Base-by-base conservation (phyloP, 208 protist genomes). In the Leishmania major region DNA sequence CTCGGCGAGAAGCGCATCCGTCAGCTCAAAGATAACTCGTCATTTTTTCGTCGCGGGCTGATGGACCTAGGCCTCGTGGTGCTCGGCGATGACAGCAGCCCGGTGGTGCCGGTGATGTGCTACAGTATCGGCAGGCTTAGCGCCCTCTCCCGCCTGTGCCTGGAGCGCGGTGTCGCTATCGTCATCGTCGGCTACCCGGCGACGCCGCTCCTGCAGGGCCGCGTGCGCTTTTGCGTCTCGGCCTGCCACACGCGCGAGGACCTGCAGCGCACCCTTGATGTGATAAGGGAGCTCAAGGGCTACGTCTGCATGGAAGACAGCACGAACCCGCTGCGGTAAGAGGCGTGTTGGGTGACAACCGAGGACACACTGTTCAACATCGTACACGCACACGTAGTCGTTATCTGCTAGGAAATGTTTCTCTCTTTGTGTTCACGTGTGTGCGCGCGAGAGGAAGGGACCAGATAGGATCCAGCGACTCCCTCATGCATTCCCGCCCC, bases 131-230 rank as follows among this genome's bases (percentile, higher is more conserved):
- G 90, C 71, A 99, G 98, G 85, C 93, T 99, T 53, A 84, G 91
- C 49, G 83, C 84, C 31, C 94, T 99, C 71, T 98, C 92, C 11
- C 78, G 97, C 28, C 69, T 96, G 76, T 97, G 88, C 81, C 84
- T 99, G 7, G 89, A 97, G 77, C 86, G 96, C 67, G 91, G 91
- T 62, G 78, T 99, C 37, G 98, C 96, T 22, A 95, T 99, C 31
- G 99, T 99, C 3, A 97, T 99, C 13, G 99, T 99, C 28, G 99
- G 98, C 81, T 99, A 97, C 90, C 99, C 99, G n/a, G 99, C 98
- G 7, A 99, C 98, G 7, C 94, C 97, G 10, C 88, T 99, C 37
- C 87, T 99, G 11, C 85, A 89, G 59, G 92, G 93, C n/a, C 89
- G 99, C 55, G 91, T 98, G 31, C 92, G 96, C 75, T 98, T 98